Conservation (phyloP, 352 stramenopile genomes). For the Globisporangium barbulae region DNA sequence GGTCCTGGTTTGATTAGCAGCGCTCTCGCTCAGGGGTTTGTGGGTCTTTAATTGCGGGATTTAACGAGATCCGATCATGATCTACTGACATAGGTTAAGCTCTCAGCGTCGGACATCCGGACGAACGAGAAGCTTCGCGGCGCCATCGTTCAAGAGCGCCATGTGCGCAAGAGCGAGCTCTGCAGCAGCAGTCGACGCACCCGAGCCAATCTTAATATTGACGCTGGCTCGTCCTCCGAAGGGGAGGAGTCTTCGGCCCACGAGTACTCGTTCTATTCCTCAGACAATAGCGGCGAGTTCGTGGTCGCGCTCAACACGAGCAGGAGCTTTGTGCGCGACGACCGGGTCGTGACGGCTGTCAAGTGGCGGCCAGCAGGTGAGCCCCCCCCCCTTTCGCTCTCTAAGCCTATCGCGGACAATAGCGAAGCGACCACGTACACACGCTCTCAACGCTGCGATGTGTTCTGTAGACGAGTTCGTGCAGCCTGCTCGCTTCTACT, state of each 20-base stretch:
- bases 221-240: slow-evolving; percentile 9
- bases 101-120: slow-evolving; percentile 25
- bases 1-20: too few relatives aligned
- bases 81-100: slow-evolving; percentile 24
- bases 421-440: background rate
- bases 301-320: slow-evolving; percentile 1
- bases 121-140: slow-evolving; percentile 27
- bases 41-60: background rate
- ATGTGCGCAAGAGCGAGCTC: slow-evolving; percentile 18
- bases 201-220: background rate
- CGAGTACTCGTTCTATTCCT: slow-evolving; percentile 7
- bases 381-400: too few relatives aligned
- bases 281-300: slow-evolving; percentile 3
- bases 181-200: background rate
- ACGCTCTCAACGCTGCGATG: background rate
- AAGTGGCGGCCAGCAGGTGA: slow-evolving; percentile 20
- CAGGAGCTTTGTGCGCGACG: slow-evolving; percentile 19
- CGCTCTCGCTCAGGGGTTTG: background rate
- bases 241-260: slow-evolving; percentile 5
- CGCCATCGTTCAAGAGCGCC: slow-evolving; percentile 30
- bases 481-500: slow-evolving; percentile 12
- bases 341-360: background rate
- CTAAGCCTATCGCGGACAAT: background rate
- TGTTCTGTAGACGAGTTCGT: slow-evolving; percentile 11
- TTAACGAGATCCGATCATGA: background rate